Conservation (phyloP, 2,329 filamentous ascomycete genomes). For the Lasiodiplodia citricola region DNA sequence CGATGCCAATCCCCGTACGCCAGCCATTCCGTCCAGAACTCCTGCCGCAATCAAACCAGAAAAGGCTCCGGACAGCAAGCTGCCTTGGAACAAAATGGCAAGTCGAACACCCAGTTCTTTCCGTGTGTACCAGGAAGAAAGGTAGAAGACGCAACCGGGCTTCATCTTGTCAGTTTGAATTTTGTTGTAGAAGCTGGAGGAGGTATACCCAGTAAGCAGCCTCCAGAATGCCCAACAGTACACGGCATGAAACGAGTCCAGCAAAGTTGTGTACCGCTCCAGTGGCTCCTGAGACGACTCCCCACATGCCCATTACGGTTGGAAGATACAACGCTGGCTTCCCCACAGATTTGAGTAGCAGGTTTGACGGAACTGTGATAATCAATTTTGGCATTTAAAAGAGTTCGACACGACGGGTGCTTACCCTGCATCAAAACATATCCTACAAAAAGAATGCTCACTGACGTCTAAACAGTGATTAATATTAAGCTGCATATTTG, state of each 20-base stretch:
- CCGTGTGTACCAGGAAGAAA: constrained; percentile 30
- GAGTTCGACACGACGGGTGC: constrained; percentile 48
- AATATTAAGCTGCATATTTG: no score
- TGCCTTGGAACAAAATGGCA: constrained; percentile 27
- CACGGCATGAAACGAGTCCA: constrained; percentile 54
- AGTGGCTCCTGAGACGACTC: constrained; percentile 47
- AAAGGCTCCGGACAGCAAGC: constrained; percentile 26
- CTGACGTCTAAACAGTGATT: constrained; percentile 53
- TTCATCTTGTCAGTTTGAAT: not conserved
- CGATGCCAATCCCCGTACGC: not conserved
- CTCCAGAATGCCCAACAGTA: constrained; percentile 60
- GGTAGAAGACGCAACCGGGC: constrained; percentile 30
- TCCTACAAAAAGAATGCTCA: constrained; percentile 64
- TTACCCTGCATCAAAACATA: constrained; percentile 49
- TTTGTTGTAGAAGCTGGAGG: constrained; percentile 28
- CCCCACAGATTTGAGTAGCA: constrained; percentile 44
- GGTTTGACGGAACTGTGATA: constrained; percentile 47
- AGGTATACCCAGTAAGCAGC: constrained; percentile 52
- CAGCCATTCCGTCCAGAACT: constrained; percentile 34
- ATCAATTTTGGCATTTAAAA: constrained; percentile 46
- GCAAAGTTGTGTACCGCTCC: constrained; percentile 51
- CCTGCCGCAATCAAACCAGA: constrained; percentile 28
- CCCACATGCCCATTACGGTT: constrained; percentile 48
- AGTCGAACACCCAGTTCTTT: constrained; percentile 29
- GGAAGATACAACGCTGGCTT: constrained; percentile 47